A percentile compares a stretch with the other conserved stretches of the same genome.
Evolutionary conservation across 306 rosid species (phyloP).

Genomic region (Fragaria iinumae): DNA sequence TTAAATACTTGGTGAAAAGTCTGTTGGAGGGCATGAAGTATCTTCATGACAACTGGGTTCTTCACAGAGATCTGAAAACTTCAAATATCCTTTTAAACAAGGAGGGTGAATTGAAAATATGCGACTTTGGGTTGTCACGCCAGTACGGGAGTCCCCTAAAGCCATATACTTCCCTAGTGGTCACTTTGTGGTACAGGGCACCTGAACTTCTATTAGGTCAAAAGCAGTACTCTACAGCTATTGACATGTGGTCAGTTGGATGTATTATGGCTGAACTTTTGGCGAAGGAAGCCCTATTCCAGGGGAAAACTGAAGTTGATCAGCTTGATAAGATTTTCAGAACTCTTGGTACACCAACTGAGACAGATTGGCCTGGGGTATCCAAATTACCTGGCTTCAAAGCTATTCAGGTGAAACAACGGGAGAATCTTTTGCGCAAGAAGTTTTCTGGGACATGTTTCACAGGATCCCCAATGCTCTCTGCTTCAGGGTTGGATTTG

Average conservation of each 20-base stretch:
- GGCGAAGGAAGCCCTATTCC: conserved; percentile 74
- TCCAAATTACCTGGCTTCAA: conserved; percentile 68
- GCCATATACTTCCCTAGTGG: conserved; percentile 86
- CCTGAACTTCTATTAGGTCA: conserved; percentile 82
- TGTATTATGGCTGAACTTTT: conserved; percentile 93
- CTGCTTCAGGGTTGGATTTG: conserved; percentile 81
- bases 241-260: conserved; percentile 98
- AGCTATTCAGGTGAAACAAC: conserved; percentile 67
- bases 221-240: conserved; percentile 82
- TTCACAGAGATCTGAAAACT: conserved; percentile 91
- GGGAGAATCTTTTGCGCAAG: conserved; percentile 53
- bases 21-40: conserved; percentile 81
- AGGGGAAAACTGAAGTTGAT: conserved; percentile 75
- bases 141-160: conserved; percentile 84
- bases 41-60: conserved; percentile 94
- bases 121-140: conserved; percentile 93
- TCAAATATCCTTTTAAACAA: conserved; percentile 78
- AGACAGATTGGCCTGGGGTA: conserved; percentile 79
- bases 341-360: conserved; percentile 76
- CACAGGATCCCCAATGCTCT: conserved; percentile 71
- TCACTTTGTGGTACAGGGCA: conserved; percentile 94
- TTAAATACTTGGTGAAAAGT: conserved; percentile 65
- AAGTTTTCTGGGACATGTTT: conserved; percentile 84
- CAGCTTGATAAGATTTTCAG: conserved; percentile 87
- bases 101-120: conserved; percentile 78